These are phyloP conservation scores for Pleurozium schreberi DNA, from an alignment of 225 moss, liverwort and hornwort species.

Conservation along the genomic window DNA sequence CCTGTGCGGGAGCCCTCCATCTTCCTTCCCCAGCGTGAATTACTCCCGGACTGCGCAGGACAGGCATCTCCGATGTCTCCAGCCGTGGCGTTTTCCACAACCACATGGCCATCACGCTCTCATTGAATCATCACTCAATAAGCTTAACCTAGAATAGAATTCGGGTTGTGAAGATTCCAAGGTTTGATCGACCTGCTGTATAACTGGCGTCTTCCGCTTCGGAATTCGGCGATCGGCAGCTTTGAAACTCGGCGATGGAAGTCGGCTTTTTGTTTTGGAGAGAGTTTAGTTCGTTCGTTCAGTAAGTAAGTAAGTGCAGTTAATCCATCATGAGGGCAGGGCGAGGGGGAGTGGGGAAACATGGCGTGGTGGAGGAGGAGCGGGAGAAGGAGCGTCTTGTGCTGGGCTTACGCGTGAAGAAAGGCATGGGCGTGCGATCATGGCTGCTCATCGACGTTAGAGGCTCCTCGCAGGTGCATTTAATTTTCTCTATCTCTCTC, in stretches of 20 bases:
- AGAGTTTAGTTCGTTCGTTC: not conserved
- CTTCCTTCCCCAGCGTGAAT: not conserved
- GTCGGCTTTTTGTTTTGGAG: not conserved
- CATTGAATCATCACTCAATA: not conserved
- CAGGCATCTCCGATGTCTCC: not conserved
- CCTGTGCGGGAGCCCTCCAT: too few relatives aligned
- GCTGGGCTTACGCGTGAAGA: slow-evolving; percentile 63
- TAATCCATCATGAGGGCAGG: slow-evolving; percentile 13
- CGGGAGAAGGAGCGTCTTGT: slow-evolving; percentile 49
- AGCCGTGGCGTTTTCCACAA: not conserved
- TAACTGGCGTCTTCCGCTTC: not conserved
- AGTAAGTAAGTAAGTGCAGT: too few relatives aligned
- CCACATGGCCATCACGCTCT: not conserved
- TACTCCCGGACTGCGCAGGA: not conserved
- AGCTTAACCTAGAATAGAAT: not conserved
- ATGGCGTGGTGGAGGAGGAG: slow-evolving; percentile 33
- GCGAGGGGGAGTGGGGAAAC: slow-evolving; percentile 2
- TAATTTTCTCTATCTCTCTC: not conserved
- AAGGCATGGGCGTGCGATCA: slow-evolving; percentile 71
- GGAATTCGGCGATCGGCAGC: not conserved
- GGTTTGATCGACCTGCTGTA: not conserved
- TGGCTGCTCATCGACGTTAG: slow-evolving; percentile 81
- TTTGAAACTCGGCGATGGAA: not conserved
- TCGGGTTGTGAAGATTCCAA: not conserved
- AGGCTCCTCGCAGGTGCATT: slow-evolving; percentile 60